phyloP scores from a whole-genome alignment of 2,329 filamentous ascomycete genomes.

The Colletotrichum endophyticum region DNA sequence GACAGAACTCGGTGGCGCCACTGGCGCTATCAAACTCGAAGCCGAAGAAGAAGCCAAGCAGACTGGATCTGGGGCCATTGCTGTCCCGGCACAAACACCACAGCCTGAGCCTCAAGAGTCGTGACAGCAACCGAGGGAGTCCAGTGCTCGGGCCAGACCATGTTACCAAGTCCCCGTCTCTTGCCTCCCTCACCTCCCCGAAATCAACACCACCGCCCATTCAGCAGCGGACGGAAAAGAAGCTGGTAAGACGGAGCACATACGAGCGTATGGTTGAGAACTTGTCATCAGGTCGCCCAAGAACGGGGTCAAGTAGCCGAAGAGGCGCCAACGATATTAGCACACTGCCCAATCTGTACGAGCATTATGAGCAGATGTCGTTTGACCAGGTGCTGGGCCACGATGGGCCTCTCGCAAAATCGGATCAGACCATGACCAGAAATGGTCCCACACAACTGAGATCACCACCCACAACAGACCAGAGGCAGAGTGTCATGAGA shows the following conservation, averaged over 20 bases:
- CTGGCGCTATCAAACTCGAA: slow-evolving; percentile 26
- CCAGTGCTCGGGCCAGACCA: slow-evolving; percentile 39
- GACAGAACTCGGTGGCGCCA: slow-evolving; percentile 25
- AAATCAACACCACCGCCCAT: slow-evolving; percentile 26
- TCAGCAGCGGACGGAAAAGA: slow-evolving; percentile 29
- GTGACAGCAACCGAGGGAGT: neutral
- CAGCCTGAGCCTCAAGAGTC: slow-evolving; percentile 14
- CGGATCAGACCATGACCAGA: neutral
- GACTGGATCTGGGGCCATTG: slow-evolving; percentile 53
- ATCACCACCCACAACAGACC: slow-evolving; percentile 4
- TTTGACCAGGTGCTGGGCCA: slow-evolving; percentile 45
- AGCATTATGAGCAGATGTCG: slow-evolving; percentile 63
- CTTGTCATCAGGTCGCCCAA: slow-evolving; percentile 14
- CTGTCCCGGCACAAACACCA: slow-evolving; percentile 36
- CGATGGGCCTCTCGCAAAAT: slow-evolving; percentile 6
- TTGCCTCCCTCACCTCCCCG: slow-evolving; percentile 41
- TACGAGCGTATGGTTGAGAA: slow-evolving; percentile 30
- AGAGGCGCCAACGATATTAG: slow-evolving; percentile 27
- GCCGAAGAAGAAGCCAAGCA: slow-evolving; percentile 53
- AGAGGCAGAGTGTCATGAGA: neutral
- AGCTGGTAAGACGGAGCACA: slow-evolving; percentile 37
- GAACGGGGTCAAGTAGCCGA: slow-evolving; percentile 7
- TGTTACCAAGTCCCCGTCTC: slow-evolving; percentile 46
- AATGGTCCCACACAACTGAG: slow-evolving; percentile 1
- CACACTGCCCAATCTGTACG: slow-evolving; percentile 56